Percentiles rank a stretch among this genome's conserved stretches.
Conservation (phyloP, 2,329 filamentous ascomycete species). For the Cladophialophora chaetospira region DNA sequence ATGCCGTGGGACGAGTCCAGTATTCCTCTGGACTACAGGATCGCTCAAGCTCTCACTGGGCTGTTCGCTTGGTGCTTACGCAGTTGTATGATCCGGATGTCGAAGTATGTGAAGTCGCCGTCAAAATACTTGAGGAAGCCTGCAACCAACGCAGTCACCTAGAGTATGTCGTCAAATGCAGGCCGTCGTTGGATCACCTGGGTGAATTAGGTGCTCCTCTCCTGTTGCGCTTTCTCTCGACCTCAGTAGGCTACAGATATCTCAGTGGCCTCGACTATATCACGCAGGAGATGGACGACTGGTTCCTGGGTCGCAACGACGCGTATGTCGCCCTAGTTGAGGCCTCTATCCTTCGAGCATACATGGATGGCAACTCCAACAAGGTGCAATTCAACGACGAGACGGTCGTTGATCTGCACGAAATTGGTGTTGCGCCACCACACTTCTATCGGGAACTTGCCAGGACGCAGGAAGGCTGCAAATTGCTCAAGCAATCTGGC, state of each 20-base stretch:
- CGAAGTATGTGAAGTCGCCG: slow-evolving; percentile 91
- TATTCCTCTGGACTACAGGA: slow-evolving; percentile 38
- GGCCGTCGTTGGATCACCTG: slow-evolving; percentile 89
- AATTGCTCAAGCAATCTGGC: slow-evolving; percentile 84
- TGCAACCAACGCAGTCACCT: slow-evolving; percentile 90
- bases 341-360: slow-evolving; percentile 86
- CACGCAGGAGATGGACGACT: slow-evolving; percentile 99
- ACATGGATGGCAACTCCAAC: slow-evolving; percentile 56
- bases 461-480: slow-evolving; percentile 88
- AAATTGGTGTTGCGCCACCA: slow-evolving; percentile 72
- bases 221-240: slow-evolving; percentile 87
- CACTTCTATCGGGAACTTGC: slow-evolving; percentile 97
- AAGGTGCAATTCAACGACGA: slow-evolving; percentile 52
- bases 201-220: slow-evolving; percentile 95
- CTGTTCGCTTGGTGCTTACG: slow-evolving; percentile 93
- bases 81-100: slow-evolving; percentile 97
- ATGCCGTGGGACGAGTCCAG: slow-evolving; percentile 65
- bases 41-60: slow-evolving; percentile 82
- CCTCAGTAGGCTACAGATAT: slow-evolving; percentile 96
- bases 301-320: slow-evolving; percentile 96
- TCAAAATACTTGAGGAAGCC: slow-evolving; percentile 96
- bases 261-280: slow-evolving; percentile 97
- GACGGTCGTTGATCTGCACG: slow-evolving; percentile 61
- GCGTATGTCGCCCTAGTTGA: slow-evolving; percentile 94
- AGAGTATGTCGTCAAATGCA: slow-evolving; percentile 95